These are phyloP conservation scores for Phytophthora cajani DNA, from an alignment of 352 stramenopile species.

Conservation along the genomic window DNA sequence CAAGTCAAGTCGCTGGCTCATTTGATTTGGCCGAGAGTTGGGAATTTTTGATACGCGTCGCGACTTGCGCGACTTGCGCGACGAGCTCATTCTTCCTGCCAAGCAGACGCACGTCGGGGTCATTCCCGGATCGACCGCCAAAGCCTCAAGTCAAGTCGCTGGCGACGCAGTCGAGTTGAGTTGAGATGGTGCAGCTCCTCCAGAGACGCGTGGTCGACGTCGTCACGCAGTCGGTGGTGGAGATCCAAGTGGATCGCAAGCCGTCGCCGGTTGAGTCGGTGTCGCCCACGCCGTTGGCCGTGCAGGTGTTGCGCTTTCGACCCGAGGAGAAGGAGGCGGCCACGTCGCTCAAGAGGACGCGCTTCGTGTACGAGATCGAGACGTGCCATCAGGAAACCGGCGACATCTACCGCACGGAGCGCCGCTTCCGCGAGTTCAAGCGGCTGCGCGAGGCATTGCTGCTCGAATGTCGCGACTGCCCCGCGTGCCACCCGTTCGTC, in stretches of 20 bases:
- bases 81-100: constrained; percentile 14
- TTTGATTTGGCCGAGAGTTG: constrained; percentile 14
- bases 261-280: constrained; percentile 7
- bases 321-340: constrained; percentile 55
- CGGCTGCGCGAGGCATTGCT: constrained; percentile 68
- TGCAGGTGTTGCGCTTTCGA: constrained; percentile 67
- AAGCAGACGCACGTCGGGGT: constrained; percentile 9
- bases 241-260: constrained; percentile 33
- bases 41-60: constrained; percentile 11
- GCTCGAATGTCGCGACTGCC: constrained; percentile 59
- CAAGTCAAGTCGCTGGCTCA: no score
- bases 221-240: constrained; percentile 25
- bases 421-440: constrained; percentile 77
- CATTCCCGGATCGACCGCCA: constrained; percentile 24
- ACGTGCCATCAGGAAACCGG: constrained; percentile 68
- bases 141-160: constrained; percentile 18
- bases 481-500: constrained; percentile 52
- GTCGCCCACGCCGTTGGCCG: constrained; percentile 40
- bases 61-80: constrained; percentile 1
- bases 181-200: constrained; percentile 30
- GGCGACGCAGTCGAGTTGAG: background rate
- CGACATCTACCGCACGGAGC: constrained; percentile 58
- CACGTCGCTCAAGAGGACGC: constrained; percentile 62
- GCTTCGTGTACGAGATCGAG: constrained; percentile 82
- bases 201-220: constrained; percentile 14